These are phyloP conservation scores for Telopea speciosissima DNA, from an alignment of 177 flowering plant species.

Conservation along the genomic window DNA sequence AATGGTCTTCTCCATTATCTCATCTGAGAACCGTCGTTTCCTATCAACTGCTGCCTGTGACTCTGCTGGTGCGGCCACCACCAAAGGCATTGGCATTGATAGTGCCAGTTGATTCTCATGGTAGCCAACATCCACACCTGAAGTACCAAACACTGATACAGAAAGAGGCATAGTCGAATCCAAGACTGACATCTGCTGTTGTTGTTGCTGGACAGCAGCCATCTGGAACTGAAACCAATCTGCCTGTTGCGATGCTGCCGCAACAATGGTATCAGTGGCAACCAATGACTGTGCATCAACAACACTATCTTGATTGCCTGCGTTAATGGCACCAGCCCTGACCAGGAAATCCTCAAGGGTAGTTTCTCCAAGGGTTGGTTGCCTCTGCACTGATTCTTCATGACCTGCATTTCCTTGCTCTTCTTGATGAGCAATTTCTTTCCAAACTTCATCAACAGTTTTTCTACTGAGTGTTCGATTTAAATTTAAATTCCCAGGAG, in stretches of 20 bases:
- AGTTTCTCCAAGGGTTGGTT: slow-evolving; percentile 24
- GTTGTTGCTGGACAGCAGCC: slow-evolving; percentile 21
- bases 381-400: slow-evolving; percentile 12
- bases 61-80: slow-evolving; percentile 18
- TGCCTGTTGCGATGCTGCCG: slow-evolving; percentile 13
- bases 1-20: slow-evolving; percentile 41
- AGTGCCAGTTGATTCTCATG: slow-evolving; percentile 24
- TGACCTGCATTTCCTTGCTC: slow-evolving; percentile 11
- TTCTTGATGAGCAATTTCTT: slow-evolving; percentile 23
- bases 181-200: slow-evolving; percentile 19
- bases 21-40: slow-evolving; percentile 27
- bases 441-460: slow-evolving; percentile 34
- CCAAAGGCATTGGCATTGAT: slow-evolving; percentile 16
- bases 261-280: slow-evolving; percentile 19
- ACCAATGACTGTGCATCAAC: slow-evolving; percentile 14
- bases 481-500: slow-evolving; percentile 19
- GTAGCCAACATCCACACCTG: slow-evolving; percentile 23
- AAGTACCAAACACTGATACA: slow-evolving; percentile 21
- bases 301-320: slow-evolving; percentile 9
- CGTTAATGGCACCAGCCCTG: slow-evolving; percentile 26
- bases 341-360: slow-evolving; percentile 35
- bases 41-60: slow-evolving; percentile 14
- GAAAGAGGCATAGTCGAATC: slow-evolving; percentile 18
- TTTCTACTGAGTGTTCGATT: slow-evolving; percentile 21
- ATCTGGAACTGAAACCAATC: slow-evolving; percentile 36